These are phyloP conservation scores for Phialophora macrospora DNA, from an alignment of 2,329 filamentous ascomycete genomes.

Conservation along the genomic window DNA sequence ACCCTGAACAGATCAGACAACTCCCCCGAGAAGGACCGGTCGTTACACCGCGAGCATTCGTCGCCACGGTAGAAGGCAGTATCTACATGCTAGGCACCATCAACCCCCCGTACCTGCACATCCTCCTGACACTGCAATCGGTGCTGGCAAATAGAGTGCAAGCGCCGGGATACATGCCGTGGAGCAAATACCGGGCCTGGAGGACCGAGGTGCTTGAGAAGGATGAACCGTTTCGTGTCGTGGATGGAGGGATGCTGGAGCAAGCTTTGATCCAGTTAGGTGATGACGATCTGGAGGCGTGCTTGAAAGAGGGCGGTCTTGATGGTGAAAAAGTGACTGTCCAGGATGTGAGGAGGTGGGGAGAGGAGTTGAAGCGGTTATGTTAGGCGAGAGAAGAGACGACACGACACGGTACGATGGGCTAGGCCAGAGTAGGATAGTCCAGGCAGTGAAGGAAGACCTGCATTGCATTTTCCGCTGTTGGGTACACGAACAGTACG, in stretches of 20 bases:
- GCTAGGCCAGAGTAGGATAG: not conserved
- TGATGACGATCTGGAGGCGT: conserved; percentile 61
- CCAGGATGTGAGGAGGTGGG: conserved; percentile 35
- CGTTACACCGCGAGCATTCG: conserved; percentile 80
- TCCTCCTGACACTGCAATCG: conserved; percentile 80
- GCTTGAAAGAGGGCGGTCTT: conserved; percentile 50
- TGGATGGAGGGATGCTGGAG: conserved; percentile 92
- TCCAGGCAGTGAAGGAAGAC: not conserved
- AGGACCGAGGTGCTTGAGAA: conserved; percentile 71
- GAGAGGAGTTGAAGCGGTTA: conserved; percentile 38
- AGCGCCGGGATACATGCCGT: conserved; percentile 74
- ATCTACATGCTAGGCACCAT: conserved; percentile 86
- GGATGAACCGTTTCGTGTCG: conserved; percentile 80
- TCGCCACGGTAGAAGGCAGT: conserved; percentile 88
- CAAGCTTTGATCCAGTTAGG: conserved; percentile 72
- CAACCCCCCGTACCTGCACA: conserved; percentile 70
- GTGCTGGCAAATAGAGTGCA: conserved; percentile 69
- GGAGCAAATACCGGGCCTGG: conserved; percentile 81
- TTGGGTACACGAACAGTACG: too few species aligned
- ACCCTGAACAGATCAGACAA: conserved; percentile 5
- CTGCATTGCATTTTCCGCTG: too few species aligned
- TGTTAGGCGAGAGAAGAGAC: conserved; percentile 25
- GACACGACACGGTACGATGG: not conserved
- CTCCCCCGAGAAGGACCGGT: conserved; percentile 57
- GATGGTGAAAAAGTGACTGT: conserved; percentile 32